Conservation (phyloP, 163 green algal species). For the Trebouxia gelatinosa region DNA sequence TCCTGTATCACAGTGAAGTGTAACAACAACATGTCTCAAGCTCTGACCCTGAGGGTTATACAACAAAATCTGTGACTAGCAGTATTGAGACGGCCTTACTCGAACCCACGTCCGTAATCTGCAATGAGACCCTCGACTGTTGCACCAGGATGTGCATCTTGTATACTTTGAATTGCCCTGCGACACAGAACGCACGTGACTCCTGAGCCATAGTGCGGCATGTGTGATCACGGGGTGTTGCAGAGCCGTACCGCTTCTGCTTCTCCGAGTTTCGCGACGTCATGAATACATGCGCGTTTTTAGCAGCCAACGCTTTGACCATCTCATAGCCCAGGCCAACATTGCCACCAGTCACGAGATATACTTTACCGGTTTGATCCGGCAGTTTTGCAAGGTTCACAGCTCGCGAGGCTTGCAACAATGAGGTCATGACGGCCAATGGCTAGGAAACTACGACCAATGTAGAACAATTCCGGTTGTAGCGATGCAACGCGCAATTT, state of each 20-base stretch:
- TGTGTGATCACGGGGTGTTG: too few relatives aligned
- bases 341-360: conserved; percentile 19
- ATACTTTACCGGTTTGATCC: conserved; percentile 6
- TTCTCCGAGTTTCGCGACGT: not conserved
- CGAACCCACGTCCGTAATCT: conserved; percentile 13
- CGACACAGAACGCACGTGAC: too few relatives aligned
- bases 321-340: conserved; percentile 9
- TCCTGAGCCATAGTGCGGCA: too few relatives aligned
- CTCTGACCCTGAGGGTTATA: too few relatives aligned
- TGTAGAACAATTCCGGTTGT: too few relatives aligned
- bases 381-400: conserved; percentile 14
- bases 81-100: too few relatives aligned
- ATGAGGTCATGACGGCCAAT: conserved; percentile 5
- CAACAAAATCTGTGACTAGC: too few relatives aligned
- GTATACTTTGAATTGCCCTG: conserved; percentile 10
- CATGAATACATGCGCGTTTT: conserved; percentile 19
- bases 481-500: too few relatives aligned
- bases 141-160: conserved; percentile 9
- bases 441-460: too few relatives aligned
- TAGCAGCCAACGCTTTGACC: conserved; percentile 4
- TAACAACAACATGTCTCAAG: too few relatives aligned
- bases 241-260: not conserved
- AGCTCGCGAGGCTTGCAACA: not conserved
- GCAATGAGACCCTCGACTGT: not conserved
- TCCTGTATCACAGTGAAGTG: not conserved